These are phyloP conservation scores for Penicillium sp. DNA, from an alignment of 2,329 filamentous ascomycete species.

Conservation along the genomic window DNA sequence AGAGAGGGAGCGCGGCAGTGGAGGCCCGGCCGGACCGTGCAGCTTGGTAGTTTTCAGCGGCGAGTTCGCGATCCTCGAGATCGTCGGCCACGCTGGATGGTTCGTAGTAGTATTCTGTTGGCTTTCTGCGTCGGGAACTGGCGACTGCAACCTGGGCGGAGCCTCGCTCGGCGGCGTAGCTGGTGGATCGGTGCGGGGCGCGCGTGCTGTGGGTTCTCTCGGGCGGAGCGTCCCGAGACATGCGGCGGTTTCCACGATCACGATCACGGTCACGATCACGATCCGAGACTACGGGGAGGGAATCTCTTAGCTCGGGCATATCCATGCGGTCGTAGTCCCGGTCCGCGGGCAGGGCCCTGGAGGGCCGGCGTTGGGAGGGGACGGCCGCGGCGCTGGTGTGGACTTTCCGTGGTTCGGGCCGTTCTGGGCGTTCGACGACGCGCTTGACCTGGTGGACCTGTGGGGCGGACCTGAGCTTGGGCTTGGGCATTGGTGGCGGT, in stretches of 20 bases:
- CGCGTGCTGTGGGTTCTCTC: constrained; percentile 39
- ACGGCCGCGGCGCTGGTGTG: constrained; percentile 15
- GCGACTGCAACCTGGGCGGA: constrained; percentile 38
- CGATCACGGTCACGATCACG: background rate
- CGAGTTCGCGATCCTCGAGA: constrained; percentile 41
- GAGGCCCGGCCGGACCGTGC: constrained; percentile 27
- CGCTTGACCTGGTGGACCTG: constrained; percentile 41
- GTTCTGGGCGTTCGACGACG: constrained; percentile 29
- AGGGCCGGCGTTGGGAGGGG: constrained; percentile 32
- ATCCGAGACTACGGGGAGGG: constrained; percentile 37
- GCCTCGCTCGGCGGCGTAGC: constrained; percentile 36
- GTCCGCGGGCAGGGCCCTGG: constrained; percentile 25
- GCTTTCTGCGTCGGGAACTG: constrained; percentile 36
- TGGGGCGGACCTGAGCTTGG: constrained; percentile 29
- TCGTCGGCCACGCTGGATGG: constrained; percentile 18
- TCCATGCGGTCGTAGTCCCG: constrained; percentile 22
- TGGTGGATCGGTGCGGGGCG: constrained; percentile 27
- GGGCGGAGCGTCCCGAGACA: constrained; percentile 34
- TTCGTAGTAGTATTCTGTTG: constrained; percentile 34
- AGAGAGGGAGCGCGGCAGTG: constrained; percentile 31
- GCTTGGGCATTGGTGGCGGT: constrained; percentile 31
- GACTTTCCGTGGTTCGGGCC: constrained; percentile 22
- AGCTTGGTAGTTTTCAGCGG: constrained; percentile 45
- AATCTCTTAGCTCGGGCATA: constrained; percentile 34
- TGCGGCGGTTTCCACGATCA: constrained; percentile 25